Evolutionary conservation across 768 basidiomycete genomes (phyloP).

Genomic region (Suillus hirtellus): DNA sequence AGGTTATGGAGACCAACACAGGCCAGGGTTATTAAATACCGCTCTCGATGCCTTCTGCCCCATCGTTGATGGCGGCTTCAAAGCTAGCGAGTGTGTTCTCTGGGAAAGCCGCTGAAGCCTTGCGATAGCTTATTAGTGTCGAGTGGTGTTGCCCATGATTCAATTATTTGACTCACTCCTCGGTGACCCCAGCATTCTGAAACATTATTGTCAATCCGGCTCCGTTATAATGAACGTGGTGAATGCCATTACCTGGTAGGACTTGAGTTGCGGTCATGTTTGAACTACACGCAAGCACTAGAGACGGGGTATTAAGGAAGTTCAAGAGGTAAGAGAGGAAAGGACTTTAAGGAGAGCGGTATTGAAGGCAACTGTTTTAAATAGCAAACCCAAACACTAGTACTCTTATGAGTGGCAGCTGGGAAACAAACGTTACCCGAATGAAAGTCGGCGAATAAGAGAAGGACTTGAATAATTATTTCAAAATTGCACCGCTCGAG

Average conservation of each 20-base stretch:
- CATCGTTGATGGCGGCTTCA: conserved; percentile 91
- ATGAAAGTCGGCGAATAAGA: neutral
- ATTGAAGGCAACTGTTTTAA: conserved; percentile 12
- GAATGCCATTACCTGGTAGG: conserved; percentile 28
- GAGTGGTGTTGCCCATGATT: conserved; percentile 27
- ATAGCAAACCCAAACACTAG: conserved; percentile 12
- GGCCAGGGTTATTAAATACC: conserved; percentile 61
- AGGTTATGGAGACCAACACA: conserved; percentile 50
- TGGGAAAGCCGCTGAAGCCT: conserved; percentile 86
- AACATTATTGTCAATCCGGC: conserved; percentile 6
- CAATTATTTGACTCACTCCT: conserved; percentile 56
- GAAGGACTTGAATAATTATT: neutral
- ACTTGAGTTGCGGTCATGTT: conserved; percentile 25
- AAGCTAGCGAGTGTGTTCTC: conserved; percentile 97
- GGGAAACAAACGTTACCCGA: conserved; percentile 8
- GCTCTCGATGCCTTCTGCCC: conserved; percentile 96
- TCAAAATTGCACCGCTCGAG: neutral
- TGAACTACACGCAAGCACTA: conserved; percentile 10
- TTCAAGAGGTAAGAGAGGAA: conserved; percentile 4
- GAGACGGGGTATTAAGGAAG: conserved; percentile 1
- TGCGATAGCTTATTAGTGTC: conserved; percentile 18
- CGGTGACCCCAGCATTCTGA: conserved; percentile 82
- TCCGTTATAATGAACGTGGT: neutral
- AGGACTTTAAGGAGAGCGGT: neutral
- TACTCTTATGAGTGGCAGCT: neutral